Percentiles rank a stretch among this genome's conserved stretches.
These are phyloP conservation scores for Trametes cubensis DNA, from an alignment of 768 basidiomycete species.

Conservation along the genomic window DNA sequence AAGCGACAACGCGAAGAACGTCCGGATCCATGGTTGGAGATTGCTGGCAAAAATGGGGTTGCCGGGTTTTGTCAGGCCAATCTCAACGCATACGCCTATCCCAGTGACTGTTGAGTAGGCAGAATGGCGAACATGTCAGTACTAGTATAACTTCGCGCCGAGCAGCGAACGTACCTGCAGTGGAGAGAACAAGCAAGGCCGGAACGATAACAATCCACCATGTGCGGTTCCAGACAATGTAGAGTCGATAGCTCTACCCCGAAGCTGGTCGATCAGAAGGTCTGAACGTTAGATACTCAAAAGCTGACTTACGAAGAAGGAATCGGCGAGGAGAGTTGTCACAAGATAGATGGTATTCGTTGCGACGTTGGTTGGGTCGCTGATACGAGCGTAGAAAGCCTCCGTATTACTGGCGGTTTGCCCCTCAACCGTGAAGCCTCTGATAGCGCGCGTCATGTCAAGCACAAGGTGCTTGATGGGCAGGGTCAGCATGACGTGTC, in stretches of 20 bases:
- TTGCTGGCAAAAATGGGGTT: slow-evolving; percentile 16
- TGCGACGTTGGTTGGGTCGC: slow-evolving; percentile 8
- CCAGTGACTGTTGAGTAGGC: slow-evolving; percentile 3
- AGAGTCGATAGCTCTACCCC: slow-evolving; percentile 16
- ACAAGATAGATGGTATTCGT: slow-evolving; percentile 13
- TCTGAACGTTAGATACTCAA: no score
- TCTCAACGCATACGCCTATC: slow-evolving; percentile 8
- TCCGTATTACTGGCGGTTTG: not conserved
- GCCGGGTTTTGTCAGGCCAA: slow-evolving; percentile 7
- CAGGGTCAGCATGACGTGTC: no score
- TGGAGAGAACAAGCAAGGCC: slow-evolving; percentile 1
- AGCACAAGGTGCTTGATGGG: slow-evolving; percentile 20
- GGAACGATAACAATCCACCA: slow-evolving; percentile 10
- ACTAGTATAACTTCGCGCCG: no score
- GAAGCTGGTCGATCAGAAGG: not conserved
- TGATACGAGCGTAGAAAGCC: slow-evolving; percentile 2
- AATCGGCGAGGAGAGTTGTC: slow-evolving; percentile 12
- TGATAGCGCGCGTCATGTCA: not conserved
- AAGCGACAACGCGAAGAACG: slow-evolving; percentile 22
- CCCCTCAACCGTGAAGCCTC: slow-evolving; percentile 14
- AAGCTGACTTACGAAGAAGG: slow-evolving; percentile 12
- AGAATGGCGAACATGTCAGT: no score
- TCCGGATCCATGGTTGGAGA: slow-evolving; percentile 22
- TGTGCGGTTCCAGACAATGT: slow-evolving; percentile 9
- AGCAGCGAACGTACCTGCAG: slow-evolving; percentile 3